Conservation (phyloP, 352 stramenopile species). For the Peronospora belbahrii region DNA sequence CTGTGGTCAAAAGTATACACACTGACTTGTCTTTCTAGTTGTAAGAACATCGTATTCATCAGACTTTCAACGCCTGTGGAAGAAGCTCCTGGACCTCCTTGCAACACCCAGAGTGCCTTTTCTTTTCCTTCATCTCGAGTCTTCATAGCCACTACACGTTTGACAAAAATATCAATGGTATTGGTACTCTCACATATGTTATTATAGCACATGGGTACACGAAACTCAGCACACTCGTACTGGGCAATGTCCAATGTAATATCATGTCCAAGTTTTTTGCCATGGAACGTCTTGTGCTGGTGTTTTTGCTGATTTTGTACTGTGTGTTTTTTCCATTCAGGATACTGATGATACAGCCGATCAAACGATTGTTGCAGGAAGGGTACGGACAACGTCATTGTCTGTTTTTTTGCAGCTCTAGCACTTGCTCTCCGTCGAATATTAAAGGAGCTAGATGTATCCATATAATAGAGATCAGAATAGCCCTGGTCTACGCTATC, state of each 20-base stretch:
- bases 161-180: conserved; percentile 52
- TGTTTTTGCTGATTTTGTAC: neutral
- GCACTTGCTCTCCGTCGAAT: conserved; percentile 8
- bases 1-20: conserved; percentile 69
- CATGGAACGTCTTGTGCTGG: conserved; percentile 2
- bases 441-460: conserved; percentile 12
- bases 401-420: conserved; percentile 1
- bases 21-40: conserved; percentile 43
- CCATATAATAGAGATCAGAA: conserved; percentile 34
- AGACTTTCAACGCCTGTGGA: conserved; percentile 62
- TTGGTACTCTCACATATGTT: conserved; percentile 52
- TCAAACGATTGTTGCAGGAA: conserved; percentile 41
- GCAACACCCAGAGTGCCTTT: conserved; percentile 63
- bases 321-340: conserved; percentile 18
- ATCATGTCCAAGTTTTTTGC: conserved; percentile 5
- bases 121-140: conserved; percentile 4
- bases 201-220: conserved; percentile 65
- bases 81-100: conserved; percentile 59
- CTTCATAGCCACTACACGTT: conserved; percentile 30
- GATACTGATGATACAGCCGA: conserved; percentile 19
- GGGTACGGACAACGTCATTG: conserved; percentile 6
- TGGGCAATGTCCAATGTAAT: conserved; percentile 1
- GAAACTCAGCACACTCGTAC: conserved; percentile 58
- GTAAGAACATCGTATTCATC: conserved; percentile 47
- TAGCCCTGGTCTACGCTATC: conserved; percentile 18